A percentile compares a stretch with the other conserved stretches of the same genome.
phyloP scores from a whole-genome alignment of 2,329 filamentous ascomycete species.

The Alternaria conjuncta region DNA sequence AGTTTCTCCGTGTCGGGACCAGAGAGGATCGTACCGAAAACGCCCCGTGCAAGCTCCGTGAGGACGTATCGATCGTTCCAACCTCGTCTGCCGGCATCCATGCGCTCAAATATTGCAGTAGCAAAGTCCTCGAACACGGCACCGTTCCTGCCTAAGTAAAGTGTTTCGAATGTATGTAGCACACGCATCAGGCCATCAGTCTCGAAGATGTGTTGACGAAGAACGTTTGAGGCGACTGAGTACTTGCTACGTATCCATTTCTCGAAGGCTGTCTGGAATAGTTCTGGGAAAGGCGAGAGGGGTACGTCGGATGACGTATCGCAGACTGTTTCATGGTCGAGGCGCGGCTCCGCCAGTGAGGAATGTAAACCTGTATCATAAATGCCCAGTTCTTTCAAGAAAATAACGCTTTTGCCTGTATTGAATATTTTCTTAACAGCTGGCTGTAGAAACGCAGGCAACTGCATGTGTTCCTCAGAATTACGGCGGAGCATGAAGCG shows the following conservation, averaged over 20 bases:
- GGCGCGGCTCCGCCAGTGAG: constrained; percentile 30
- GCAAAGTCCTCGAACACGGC: constrained; percentile 70
- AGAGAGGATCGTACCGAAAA: constrained; percentile 61
- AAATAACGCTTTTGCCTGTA: constrained; percentile 85
- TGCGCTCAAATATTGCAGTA: constrained; percentile 73
- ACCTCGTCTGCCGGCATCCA: constrained; percentile 64
- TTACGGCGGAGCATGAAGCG: constrained; percentile 72
- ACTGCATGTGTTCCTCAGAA: constrained; percentile 66
- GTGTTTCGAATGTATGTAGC: constrained; percentile 69
- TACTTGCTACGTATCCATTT: constrained; percentile 80
- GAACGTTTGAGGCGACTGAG: constrained; percentile 68
- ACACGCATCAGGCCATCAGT: constrained; percentile 70
- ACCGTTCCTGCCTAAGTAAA: constrained; percentile 82
- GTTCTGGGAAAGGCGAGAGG: constrained; percentile 73
- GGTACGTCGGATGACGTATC: constrained; percentile 49
- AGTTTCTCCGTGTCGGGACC: constrained; percentile 68
- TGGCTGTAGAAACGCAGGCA: constrained; percentile 76
- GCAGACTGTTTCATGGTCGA: constrained; percentile 67
- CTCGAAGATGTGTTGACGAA: constrained; percentile 71
- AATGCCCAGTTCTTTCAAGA: constrained; percentile 74
- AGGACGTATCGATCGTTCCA: constrained; percentile 87
- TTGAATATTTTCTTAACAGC: constrained; percentile 78
- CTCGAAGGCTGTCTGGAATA: constrained; percentile 74
- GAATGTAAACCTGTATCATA: constrained; percentile 42
- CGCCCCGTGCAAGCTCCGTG: constrained; percentile 76